Evolutionary conservation across 2,329 filamentous ascomycete species (phyloP), one percentile per base, ranked within the genome.

Genomic region (Diplodia scrobiculata): DNA sequence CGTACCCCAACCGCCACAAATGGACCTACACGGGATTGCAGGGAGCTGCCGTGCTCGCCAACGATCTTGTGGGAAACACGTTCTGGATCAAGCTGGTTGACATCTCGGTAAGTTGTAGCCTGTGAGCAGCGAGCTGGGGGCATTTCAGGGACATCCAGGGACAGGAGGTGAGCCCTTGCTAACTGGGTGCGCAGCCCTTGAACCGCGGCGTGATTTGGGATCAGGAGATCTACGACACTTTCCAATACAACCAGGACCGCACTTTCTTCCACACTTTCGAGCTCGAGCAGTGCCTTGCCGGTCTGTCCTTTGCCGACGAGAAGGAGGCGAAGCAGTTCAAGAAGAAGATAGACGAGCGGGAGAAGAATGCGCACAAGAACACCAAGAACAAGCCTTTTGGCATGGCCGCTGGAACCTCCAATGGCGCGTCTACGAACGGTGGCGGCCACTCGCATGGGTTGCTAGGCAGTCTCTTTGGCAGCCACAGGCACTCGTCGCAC

Each of bases 251-350:
- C 79, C 94, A 97, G 75, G 95, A 99, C 77, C 89, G 95, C 68
- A 94, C 91, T 68, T 99, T 97, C 80, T 99, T 99, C 80, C 93
- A 98, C 79, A 92, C 91, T 5, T 99, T 99, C 76, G 95, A 99
- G 80, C 85, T 97, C 66, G 93, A 98, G 79, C 88, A 96, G 69
- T 98, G 92, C 73, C 81, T 96, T 68, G 95, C 92, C 5, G 95
- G 89, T 0, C 81, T 99, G 68, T 97, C 92, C 27, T 99, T 99
- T 74, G 88, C 90, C 68, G 95, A 98, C 77, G 95, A 98, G 82
- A 98, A 97, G 79, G 95, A 99, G 81, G 95, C 95, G 38, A 96
- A 91, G 80, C 91, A 91, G 67, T 98, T 99, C 81, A 89, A 93
- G 79, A 97, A 97, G 84, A 98, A 97, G 83, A 91, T 99, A 86